Evolutionary conservation across 306 rosid genomes (phyloP).

Genomic region (Betula pendula): DNA sequence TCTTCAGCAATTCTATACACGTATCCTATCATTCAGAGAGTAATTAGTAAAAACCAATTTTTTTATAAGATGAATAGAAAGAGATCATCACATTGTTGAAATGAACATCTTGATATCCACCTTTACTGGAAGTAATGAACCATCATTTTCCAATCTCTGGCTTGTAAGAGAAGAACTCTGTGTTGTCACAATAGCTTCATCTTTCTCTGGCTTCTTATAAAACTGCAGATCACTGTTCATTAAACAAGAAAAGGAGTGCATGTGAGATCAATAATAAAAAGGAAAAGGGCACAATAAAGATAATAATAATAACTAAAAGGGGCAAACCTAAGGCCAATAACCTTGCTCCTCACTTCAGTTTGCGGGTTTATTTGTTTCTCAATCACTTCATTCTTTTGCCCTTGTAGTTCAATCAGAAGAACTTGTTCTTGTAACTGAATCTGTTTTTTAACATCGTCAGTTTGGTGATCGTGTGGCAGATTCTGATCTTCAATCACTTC

Average conservation of each 20-base stretch:
- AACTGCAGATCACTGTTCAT: constrained; percentile 14
- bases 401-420: constrained; percentile 5
- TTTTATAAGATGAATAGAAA: background rate
- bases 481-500: too few relatives aligned
- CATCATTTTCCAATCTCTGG: background rate
- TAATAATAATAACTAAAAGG: background rate
- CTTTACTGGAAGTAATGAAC: constrained; percentile 2
- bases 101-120: constrained; percentile 1
- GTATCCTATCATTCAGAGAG: background rate
- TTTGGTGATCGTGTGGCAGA: too few relatives aligned
- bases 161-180: background rate
- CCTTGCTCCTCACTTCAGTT: constrained; percentile 1
- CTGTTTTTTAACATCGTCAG: background rate
- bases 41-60: background rate
- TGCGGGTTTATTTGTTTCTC: constrained; percentile 1
- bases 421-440: constrained; percentile 16
- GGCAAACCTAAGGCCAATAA: constrained; percentile 15
- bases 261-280: background rate
- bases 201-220: constrained; percentile 12
- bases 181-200: background rate
- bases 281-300: background rate
- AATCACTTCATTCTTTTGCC: constrained; percentile 1
- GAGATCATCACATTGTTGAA: background rate
- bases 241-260: background rate
- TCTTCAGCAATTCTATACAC: constrained; percentile 11